A percentile compares a stretch with the other conserved stretches of the same genome.
Evolutionary conservation across 306 rosid genomes (phyloP).

Genomic region (Casuarina cunninghamiana): DNA sequence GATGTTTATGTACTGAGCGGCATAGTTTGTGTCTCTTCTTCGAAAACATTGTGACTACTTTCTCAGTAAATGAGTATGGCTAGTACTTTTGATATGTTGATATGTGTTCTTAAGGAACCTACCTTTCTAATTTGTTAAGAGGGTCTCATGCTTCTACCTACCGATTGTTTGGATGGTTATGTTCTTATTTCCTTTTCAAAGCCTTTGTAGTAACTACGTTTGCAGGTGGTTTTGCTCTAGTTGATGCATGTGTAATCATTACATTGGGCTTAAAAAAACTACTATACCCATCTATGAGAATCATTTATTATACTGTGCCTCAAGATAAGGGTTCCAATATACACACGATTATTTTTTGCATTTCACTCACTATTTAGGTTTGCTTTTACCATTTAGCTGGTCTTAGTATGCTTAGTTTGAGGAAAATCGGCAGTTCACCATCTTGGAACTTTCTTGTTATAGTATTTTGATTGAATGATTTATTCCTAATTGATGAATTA

Average conservation of each 20-base stretch:
- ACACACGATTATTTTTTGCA: not conserved
- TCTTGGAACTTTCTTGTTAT: not conserved
- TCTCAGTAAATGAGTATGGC: not conserved
- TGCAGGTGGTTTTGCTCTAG: not conserved
- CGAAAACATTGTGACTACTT: not conserved
- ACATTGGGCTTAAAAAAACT: not conserved
- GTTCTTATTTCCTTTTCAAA: not conserved
- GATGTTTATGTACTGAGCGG: not conserved
- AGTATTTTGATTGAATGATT: not conserved
- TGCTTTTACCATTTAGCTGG: not conserved
- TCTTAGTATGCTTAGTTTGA: not conserved
- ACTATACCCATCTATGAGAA: not conserved
- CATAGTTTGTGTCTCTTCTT: not conserved
- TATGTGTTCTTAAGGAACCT: not conserved
- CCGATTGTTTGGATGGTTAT: not conserved
- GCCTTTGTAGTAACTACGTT: too few relatives aligned
- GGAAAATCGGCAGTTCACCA: not conserved
- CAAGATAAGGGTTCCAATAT: not conserved
- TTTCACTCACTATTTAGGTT: not conserved
- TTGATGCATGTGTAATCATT: not conserved
- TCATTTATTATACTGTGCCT: not conserved
- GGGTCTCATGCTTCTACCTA: not conserved
- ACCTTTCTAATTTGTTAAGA: not conserved
- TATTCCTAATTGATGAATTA: not conserved
- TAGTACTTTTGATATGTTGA: not conserved